These are phyloP conservation scores for Arachis hypogaea DNA, from an alignment of 306 rosid genomes.

Conservation along the genomic window DNA sequence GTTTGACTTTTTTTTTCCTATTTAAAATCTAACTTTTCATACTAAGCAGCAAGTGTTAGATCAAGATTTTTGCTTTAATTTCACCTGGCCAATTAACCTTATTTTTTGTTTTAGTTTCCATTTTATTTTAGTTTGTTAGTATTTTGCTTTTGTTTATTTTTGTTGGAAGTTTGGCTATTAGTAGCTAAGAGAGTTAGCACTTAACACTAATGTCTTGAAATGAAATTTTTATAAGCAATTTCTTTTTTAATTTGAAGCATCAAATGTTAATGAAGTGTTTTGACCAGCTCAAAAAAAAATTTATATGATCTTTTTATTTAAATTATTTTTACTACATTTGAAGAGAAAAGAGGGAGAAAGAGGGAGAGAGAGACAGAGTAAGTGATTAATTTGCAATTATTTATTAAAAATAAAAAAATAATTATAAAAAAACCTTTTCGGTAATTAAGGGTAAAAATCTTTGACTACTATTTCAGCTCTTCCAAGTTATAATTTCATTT, in stretches of 20 bases:
- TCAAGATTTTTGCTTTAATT: neutral
- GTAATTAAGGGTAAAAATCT: no score
- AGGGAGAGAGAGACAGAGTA: no score
- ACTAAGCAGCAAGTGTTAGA: neutral
- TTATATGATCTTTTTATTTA: neutral
- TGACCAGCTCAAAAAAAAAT: neutral
- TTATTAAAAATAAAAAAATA: no score
- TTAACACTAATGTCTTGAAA: neutral
- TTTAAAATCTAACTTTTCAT: neutral
- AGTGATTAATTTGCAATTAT: no score
- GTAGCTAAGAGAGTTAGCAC: neutral
- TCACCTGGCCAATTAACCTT: neutral
- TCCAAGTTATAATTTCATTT: no score
- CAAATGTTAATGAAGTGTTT: neutral
- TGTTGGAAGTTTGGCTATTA: neutral
- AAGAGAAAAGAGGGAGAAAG: neutral
- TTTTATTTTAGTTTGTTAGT: neutral
- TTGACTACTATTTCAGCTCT: no score
- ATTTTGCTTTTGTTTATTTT: neutral
- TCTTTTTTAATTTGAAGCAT: constrained; percentile 22
- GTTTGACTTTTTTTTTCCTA: constrained; percentile 4
- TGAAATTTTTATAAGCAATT: constrained; percentile 19
- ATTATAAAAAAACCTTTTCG: no score
- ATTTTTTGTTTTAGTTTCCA: constrained; percentile 2
- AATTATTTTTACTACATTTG: neutral